These are phyloP conservation scores for Stagonosporopsis vannaccii DNA, from an alignment of 2,329 filamentous ascomycete genomes.

Conservation along the genomic window DNA sequence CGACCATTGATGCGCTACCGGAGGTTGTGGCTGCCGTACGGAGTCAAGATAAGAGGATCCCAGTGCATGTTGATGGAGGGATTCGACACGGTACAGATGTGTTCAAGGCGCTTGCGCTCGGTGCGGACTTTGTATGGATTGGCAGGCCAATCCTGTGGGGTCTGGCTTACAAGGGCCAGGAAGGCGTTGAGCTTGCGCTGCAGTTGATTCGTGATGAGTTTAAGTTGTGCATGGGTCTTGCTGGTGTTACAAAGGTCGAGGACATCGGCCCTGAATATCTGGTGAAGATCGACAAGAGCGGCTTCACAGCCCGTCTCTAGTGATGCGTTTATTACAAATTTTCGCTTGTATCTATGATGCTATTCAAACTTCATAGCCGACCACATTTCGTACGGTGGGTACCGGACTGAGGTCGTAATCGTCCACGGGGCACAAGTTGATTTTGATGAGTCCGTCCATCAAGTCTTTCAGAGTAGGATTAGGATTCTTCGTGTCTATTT, in stretches of 20 bases:
- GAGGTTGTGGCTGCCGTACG: conserved; percentile 63
- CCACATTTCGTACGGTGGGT: too few species aligned
- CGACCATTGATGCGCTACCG: conserved; percentile 55
- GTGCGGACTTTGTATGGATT: conserved; percentile 82
- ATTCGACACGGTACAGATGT: conserved; percentile 89
- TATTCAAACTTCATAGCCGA: too few species aligned
- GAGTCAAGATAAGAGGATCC: conserved; percentile 47
- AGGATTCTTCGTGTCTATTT: too few species aligned
- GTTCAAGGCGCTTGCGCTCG: conserved; percentile 90
- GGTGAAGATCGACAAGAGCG: conserved; percentile 33
- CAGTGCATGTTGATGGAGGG: conserved; percentile 89
- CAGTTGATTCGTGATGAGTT: conserved; percentile 30
- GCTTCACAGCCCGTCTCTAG: conserved; percentile 27
- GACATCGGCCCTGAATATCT: conserved; percentile 35
- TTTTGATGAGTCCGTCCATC: too few species aligned
- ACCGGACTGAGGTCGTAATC: too few species aligned
- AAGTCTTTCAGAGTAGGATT: too few species aligned
- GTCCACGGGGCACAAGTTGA: too few species aligned
- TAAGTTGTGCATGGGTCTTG: conserved; percentile 34
- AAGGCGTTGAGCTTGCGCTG: conserved; percentile 31
- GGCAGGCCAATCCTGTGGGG: conserved; percentile 69
- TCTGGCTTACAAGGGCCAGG: conserved; percentile 55
- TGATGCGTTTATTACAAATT: background rate
- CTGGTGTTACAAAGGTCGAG: conserved; percentile 30
- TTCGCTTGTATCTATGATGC: too few species aligned